These are phyloP conservation scores for Globisporangium splendens DNA, from an alignment of 352 stramenopile species.

Conservation along the genomic window DNA sequence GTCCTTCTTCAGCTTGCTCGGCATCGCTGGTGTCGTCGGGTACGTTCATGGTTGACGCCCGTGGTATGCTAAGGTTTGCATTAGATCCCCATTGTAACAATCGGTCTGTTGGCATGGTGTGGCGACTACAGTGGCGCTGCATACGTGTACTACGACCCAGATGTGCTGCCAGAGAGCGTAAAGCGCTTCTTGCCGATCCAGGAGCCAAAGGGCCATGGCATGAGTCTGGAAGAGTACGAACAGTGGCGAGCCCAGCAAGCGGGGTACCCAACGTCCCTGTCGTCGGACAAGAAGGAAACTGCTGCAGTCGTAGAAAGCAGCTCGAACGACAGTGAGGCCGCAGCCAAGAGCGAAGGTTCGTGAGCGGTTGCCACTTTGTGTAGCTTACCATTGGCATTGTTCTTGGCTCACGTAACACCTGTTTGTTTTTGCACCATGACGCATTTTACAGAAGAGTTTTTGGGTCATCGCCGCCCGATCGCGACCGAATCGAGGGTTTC, in stretches of 20 bases:
- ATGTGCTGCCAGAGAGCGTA: conserved; percentile 67
- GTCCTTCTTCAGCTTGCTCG: conserved; percentile 76
- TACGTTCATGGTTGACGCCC: conserved; percentile 15
- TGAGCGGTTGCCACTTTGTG: not conserved
- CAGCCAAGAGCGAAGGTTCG: conserved; percentile 22
- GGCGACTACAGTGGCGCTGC: conserved; percentile 40
- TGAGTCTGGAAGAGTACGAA: conserved; percentile 87
- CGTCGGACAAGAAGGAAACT: conserved; percentile 35
- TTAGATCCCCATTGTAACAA: too few species aligned
- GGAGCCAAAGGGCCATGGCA: conserved; percentile 73
- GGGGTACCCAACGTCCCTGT: conserved; percentile 27
- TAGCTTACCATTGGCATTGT: too few species aligned
- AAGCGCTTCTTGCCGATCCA: conserved; percentile 82
- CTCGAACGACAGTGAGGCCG: conserved; percentile 13
- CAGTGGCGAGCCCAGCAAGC: conserved; percentile 76
- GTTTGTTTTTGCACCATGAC: not conserved
- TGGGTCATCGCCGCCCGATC: conserved; percentile 8
- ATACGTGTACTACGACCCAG: conserved; percentile 86
- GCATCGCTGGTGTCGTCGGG: conserved; percentile 57
- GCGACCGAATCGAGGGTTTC: conserved; percentile 61
- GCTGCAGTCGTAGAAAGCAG: not conserved
- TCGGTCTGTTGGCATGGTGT: not conserved
- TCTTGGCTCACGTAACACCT: too few species aligned
- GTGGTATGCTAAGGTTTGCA: too few species aligned
- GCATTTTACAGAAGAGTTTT: conserved; percentile 21